phyloP scores from a whole-genome alignment of 208 protist genomes.

The Acanthamoeba lenticulata region DNA sequence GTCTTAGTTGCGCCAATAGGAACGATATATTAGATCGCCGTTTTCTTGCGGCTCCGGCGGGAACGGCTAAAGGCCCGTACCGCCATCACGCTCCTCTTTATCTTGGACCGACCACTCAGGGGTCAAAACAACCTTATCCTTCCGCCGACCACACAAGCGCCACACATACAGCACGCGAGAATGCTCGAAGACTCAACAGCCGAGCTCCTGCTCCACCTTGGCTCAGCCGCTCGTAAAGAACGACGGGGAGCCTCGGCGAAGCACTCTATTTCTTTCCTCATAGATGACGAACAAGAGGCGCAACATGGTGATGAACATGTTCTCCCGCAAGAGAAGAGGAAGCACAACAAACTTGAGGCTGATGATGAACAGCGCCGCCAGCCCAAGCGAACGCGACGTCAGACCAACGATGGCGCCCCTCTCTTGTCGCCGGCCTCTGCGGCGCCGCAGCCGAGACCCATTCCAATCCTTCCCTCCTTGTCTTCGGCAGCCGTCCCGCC shows the following conservation, averaged over 20 bases:
- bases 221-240: neutral
- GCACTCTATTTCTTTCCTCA: constrained; percentile 22
- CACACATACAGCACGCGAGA: neutral
- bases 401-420: no score
- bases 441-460: no score
- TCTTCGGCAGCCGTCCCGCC: no score
- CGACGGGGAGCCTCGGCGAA: neutral
- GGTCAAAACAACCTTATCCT: neutral
- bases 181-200: neutral
- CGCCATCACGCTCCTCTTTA: no score
- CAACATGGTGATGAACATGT: no score
- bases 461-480: no score
- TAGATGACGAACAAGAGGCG: neutral
- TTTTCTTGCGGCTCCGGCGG: neutral
- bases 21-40: neutral
- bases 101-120: neutral
- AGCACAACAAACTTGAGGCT: neutral
- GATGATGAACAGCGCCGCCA: neutral
- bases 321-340: no score
- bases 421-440: no score
- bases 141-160: neutral
- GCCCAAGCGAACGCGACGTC: neutral
- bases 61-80: neutral
- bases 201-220: neutral
- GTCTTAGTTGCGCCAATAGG: neutral